phyloP scores from a whole-genome alignment of 208 protist species.

The Angomonas ambiguus region DNA sequence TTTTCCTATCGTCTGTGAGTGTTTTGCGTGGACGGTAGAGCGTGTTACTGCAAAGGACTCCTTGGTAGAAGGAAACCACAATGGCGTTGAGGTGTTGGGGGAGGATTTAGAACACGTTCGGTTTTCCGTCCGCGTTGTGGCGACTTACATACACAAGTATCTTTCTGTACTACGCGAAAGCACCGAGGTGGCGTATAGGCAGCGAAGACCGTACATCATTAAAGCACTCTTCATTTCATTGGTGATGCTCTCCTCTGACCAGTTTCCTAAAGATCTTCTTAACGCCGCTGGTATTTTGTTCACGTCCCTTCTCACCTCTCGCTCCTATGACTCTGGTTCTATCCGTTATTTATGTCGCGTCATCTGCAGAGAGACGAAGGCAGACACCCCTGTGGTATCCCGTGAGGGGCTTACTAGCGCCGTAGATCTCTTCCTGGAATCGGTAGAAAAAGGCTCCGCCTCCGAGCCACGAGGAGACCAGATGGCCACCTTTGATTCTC shows the following conservation, averaged over 20 bases:
- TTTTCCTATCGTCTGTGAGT: constrained; percentile 67
- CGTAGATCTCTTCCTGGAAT: background rate
- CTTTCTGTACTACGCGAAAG: constrained; percentile 17
- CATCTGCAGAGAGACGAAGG: background rate
- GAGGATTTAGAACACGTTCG: constrained; percentile 83
- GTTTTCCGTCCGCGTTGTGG: constrained; percentile 78
- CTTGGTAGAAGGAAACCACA: background rate
- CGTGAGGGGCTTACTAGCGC: background rate
- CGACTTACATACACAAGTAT: constrained; percentile 82
- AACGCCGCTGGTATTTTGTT: constrained; percentile 81
- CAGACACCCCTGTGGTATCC: background rate
- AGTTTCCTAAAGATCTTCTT: constrained; percentile 86
- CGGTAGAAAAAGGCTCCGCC: background rate
- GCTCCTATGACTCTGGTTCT: constrained; percentile 28
- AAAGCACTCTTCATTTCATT: constrained; percentile 24
- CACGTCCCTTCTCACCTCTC: constrained; percentile 65
- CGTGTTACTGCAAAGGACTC: constrained; percentile 33
- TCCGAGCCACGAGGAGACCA: background rate
- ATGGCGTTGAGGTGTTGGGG: constrained; percentile 26
- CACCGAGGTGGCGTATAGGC: background rate
- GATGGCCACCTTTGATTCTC: background rate
- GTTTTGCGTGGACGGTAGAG: constrained; percentile 65
- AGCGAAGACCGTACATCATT: background rate
- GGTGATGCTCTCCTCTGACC: constrained; percentile 55
- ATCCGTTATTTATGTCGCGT: background rate